Evolutionary conservation across 306 rosid genomes (phyloP), one percentile per base, ranked within the genome.

Genomic region (Ziziphus jujuba): DNA sequence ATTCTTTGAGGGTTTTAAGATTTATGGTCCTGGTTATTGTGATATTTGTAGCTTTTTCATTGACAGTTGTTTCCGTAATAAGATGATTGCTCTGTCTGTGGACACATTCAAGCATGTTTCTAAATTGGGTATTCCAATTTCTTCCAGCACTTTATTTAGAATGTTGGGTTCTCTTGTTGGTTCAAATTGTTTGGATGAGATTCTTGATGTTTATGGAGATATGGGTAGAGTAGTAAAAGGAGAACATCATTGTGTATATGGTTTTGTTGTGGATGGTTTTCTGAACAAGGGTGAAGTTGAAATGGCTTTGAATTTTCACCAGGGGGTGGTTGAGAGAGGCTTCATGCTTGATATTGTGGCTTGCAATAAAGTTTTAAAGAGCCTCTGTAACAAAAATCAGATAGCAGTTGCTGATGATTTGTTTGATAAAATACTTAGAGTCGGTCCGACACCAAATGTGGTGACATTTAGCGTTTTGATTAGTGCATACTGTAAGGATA

Each of bases 371-470:
- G 2, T 40, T 40, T 40, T 40, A 40, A 40, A 40, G 15, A 40
- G 14, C 45, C 3, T 10, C 2, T 40, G 45, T 12, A 40, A 40
- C 10, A 40, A 10, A 12, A 40, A 40, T 40, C 15, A 40, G 45
- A 40, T 40, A 6, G 45, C 12, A 40, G 15, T 40, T 40, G 45
- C 45, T 40, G 45, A 8, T 10, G 45, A 8, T 40, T 40, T 40
- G 15, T 40, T 40, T 40, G 12, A 40, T 40, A 12, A 8, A 40
- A 12, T 40, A 0, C 47, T 25, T 7, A 19, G 0, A 22, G 66
- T 25, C 49, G 80, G 80, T 69, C 80, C 80, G 9, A 17, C 40
- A 66, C 75, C 80, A 0, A 66, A 49, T 63, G 61, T 69, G 40
- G 80, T 76, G 48, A 56, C 75, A 25, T 76, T 63, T 28, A 69